These are phyloP conservation scores for Coleophoma crateriformis DNA, from an alignment of 2,329 filamentous ascomycete genomes.

Conservation along the genomic window DNA sequence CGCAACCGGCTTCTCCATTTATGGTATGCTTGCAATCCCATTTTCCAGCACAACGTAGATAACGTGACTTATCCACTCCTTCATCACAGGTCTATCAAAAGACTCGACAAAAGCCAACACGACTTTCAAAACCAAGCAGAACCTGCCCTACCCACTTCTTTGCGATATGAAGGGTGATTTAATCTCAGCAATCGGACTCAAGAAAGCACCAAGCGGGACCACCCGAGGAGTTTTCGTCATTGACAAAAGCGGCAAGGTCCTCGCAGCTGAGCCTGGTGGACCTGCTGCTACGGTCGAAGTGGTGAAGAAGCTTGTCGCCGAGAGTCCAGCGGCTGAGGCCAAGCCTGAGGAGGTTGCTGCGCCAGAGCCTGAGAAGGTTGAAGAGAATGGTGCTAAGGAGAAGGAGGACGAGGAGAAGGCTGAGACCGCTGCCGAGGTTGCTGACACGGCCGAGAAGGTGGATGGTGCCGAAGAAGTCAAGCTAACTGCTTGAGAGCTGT, in stretches of 20 bases:
- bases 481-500: constrained; percentile 1
- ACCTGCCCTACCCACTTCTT: constrained; percentile 79
- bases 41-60: too few relatives aligned
- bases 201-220: constrained; percentile 77
- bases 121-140: constrained; percentile 87
- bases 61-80: too few relatives aligned
- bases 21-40: constrained; percentile 35
- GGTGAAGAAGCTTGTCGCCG: constrained; percentile 64
- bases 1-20: constrained; percentile 76
- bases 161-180: constrained; percentile 73
- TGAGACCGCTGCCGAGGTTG: constrained; percentile 32
- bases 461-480: constrained; percentile 18
- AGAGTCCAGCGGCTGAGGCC: constrained; percentile 19
- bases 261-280: constrained; percentile 68
- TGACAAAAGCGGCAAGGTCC: constrained; percentile 74
- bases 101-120: constrained; percentile 91
- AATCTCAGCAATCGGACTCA: constrained; percentile 82
- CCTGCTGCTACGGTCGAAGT: constrained; percentile 73
- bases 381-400: constrained; percentile 13
- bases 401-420: constrained; percentile 23
- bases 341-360: constrained; percentile 12
- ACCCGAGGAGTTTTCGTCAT: constrained; percentile 84
- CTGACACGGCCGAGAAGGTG: constrained; percentile 34
- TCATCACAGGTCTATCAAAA: constrained; percentile 57
- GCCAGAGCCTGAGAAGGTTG: constrained; percentile 11